phyloP scores from a whole-genome alignment of 495 filamentous ascomycete species.

The Echria macrotheca region DNA sequence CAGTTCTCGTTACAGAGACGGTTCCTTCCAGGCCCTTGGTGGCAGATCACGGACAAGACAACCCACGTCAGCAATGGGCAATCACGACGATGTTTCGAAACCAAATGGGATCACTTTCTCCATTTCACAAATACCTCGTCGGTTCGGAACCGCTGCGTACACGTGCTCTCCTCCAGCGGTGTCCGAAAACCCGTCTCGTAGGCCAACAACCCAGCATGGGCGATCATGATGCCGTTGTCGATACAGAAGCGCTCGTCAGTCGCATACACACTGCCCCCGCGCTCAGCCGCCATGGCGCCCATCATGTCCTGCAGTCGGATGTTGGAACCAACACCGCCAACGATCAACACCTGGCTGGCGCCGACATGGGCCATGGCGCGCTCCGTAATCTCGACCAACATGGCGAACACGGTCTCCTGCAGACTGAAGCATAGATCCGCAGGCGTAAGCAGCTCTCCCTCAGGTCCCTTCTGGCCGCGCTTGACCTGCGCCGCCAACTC shows the following conservation, averaged over 20 bases:
- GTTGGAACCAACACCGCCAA: slow-evolving; percentile 98
- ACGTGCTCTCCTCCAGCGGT: slow-evolving; percentile 72
- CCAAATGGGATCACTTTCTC: slow-evolving; percentile 62
- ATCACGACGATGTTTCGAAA: no score
- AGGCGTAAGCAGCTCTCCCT: slow-evolving; percentile 55
- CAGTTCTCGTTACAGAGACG: background rate
- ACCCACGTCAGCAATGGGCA: no score
- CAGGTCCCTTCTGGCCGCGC: slow-evolving; percentile 37
- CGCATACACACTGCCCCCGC: slow-evolving; percentile 85
- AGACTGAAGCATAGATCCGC: slow-evolving; percentile 90
- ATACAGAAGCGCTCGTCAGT: slow-evolving; percentile 98
- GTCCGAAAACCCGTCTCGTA: slow-evolving; percentile 75
- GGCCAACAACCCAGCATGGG: slow-evolving; percentile 85
- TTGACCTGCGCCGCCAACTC: slow-evolving; percentile 61
- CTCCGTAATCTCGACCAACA: slow-evolving; percentile 98
- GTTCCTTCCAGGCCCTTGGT: background rate
- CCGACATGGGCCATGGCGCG: slow-evolving; percentile 97
- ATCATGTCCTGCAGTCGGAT: slow-evolving; percentile 97
- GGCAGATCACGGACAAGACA: background rate
- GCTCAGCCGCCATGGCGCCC: slow-evolving; percentile 87
- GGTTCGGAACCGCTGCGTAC: slow-evolving; percentile 91
- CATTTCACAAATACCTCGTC: slow-evolving; percentile 91
- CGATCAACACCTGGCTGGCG: slow-evolving; percentile 82
- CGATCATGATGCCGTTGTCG: slow-evolving; percentile 99
- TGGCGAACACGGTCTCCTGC: slow-evolving; percentile 91